These are phyloP conservation scores for Wickerhamiella vanderwaltii DNA, from an alignment of 805 yeast species.

Conservation along the genomic window DNA sequence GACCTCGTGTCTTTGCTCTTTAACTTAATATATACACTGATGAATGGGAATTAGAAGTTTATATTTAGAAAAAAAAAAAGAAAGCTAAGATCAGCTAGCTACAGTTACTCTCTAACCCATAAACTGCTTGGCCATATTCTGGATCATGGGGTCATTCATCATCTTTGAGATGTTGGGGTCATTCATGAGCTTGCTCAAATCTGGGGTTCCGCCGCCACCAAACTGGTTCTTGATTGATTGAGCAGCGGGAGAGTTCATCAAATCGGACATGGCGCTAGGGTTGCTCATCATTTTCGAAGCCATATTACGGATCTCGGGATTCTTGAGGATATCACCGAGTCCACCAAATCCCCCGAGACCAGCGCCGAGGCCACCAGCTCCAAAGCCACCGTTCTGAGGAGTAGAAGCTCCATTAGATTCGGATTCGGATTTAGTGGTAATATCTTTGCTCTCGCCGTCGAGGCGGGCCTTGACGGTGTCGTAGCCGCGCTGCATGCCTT, in stretches of 20 bases:
- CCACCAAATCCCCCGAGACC: slow-evolving; percentile 72
- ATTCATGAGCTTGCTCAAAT: slow-evolving; percentile 8
- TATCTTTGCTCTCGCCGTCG: slow-evolving; percentile 42
- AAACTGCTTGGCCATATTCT: slow-evolving; percentile 11
- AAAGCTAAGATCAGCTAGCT: no score
- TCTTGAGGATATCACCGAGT: slow-evolving; percentile 59
- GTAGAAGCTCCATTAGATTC: slow-evolving; percentile 27
- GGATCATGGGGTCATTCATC: slow-evolving; percentile 12
- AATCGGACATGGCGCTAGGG: slow-evolving; percentile 59
- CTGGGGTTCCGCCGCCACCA: slow-evolving; percentile 10
- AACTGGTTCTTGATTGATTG: slow-evolving; percentile 8
- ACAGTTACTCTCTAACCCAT: no score
- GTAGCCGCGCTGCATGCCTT: slow-evolving; percentile 83
- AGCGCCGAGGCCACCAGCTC: slow-evolving; percentile 14
- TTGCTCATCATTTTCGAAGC: slow-evolving; percentile 81
- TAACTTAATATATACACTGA: no score
- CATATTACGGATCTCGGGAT: slow-evolving; percentile 86
- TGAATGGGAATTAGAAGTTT: no score
- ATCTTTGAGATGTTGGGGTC: slow-evolving; percentile 10
- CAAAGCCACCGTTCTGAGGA: slow-evolving; percentile 12
- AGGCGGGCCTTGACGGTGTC: slow-evolving; percentile 87
- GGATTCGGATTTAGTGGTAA: slow-evolving; percentile 19
- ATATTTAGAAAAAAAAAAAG: no score
- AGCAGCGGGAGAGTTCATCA: slow-evolving; percentile 65
- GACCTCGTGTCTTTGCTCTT: no score